A percentile compares a stretch with the other conserved stretches of the same genome.
These are phyloP conservation scores for Aegilops tauschii DNA, from an alignment of 176 grass and related monocot species.

Conservation along the genomic window DNA sequence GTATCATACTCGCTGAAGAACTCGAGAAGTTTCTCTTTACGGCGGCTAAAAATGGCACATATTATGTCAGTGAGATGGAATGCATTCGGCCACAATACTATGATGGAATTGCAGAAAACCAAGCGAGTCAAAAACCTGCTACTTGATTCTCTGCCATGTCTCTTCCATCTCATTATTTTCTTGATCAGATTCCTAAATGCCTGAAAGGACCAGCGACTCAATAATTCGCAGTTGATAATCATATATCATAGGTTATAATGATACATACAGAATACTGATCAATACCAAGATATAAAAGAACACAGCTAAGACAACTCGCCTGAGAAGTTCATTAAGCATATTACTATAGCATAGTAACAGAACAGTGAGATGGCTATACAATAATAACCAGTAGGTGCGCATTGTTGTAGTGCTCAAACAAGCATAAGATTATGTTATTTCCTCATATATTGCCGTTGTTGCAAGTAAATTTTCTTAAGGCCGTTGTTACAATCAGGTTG, in stretches of 20 bases:
- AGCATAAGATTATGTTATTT: not conserved
- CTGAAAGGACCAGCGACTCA: constrained; percentile 21
- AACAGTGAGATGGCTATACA: not conserved
- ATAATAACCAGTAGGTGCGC: not conserved
- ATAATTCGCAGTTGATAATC: not conserved
- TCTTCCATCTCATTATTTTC: constrained; percentile 28
- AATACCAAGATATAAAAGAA: constrained; percentile 2
- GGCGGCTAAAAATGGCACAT: constrained; percentile 19
- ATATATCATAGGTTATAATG: not conserved
- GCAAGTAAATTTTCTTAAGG: constrained; percentile 10
- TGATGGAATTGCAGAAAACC: constrained; percentile 12
- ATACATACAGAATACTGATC: not conserved
- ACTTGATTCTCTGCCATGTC: not conserved
- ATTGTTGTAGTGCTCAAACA: constrained; percentile 5
- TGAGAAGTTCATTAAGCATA: constrained; percentile 6
- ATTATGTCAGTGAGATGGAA: not conserved
- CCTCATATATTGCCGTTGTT: not conserved
- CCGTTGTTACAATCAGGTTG: not conserved
- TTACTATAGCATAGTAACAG: not conserved
- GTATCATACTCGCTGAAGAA: not conserved
- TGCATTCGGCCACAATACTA: not conserved
- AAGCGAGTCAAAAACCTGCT: constrained; percentile 9
- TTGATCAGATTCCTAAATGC: constrained; percentile 39
- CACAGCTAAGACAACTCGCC: not conserved
- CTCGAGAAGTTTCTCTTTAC: constrained; percentile 20